Evolutionary conservation across 306 rosid species (phyloP), one percentile per base, ranked within the genome.

Genomic region (Vigna nakashimae): DNA sequence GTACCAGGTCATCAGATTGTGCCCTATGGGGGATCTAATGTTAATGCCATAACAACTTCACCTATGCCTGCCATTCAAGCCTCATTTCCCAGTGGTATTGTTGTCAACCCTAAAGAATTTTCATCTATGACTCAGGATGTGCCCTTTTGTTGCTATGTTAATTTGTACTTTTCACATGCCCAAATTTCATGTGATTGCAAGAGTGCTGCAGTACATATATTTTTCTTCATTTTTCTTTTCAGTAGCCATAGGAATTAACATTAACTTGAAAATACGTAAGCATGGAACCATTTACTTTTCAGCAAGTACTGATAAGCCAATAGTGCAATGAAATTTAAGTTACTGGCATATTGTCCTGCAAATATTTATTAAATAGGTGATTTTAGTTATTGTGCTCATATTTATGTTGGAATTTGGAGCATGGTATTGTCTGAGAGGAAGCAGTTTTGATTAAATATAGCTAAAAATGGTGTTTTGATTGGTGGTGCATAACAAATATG

Each of bases 1-100:
- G 80, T 94, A 89, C 91, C 95, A 4, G 84, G 90, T 74, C 98
- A 92, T 77, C 97, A 94, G 80, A 68, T 94, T 63, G 73, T 92
- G 80, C 98, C 93, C 65, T 92, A 90, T 77, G 90, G 91, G 79
- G 97, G 92, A 65, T 84, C 93, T 59, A 80, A 86, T 85, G 94
- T 94, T 57, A 92, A 83, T 86, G 85, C 93, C 55, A 73, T 90
- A 62, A 86, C 97, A 73, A 85, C 95, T 74, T 88, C 98, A 53
- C 82, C 91, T 14, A 76, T 92, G 89, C 92, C 96, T 72, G 72
- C 92, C 69, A 86, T 90, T 87, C 98, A 94, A 87, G 78, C 93
- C 66, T 84, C 96, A 69, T 90, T 89, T 87, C 90, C 94, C 73
- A 82, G 94, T 56, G 98, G 98, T 92, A 84, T 12, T 2, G 59